Base-by-base conservation (phyloP, 1,284 basidiomycete species). In the Fomitopsis pinicola region DNA sequence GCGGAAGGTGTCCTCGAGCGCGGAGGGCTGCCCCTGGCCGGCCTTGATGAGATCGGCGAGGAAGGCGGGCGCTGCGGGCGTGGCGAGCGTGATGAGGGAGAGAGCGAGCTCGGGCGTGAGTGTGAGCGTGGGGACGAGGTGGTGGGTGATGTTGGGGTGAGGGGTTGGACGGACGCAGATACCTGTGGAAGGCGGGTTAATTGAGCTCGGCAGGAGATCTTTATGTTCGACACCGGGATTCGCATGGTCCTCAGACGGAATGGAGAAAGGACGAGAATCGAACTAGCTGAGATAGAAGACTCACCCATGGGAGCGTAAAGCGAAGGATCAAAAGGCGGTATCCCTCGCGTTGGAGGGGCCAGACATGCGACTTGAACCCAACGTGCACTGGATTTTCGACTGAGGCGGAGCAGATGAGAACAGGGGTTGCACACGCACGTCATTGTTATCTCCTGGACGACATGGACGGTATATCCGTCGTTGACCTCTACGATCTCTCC, bases 1-100 rank as follows among this genome's bases (percentile, higher is more conserved):
- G 6, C 57, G 57, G 55, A 84, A 88, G 0, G 72, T 69, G 19
- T 78, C 70, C 67, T 89, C 86, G 12, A 88, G 75, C 2, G 80
- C 69, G 22, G 77, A 72, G 2, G 75, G 22, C 22, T 22, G 22
- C 22, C 22, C 22, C 22, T 22, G 22, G 22, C 22, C 85, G 0
- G 84, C 72, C 1, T 78, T 77, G 36, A 89, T 65, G 22, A 88
- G 67, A 58, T 89, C 83, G 6, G 72, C 70, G 33, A 91, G 72
- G 88, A 89, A 91, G 54, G 86, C 85, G 0, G 78, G 77, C 61
- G 79, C 87, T 40, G 87, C 86, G 44, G 90, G 77, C 15, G 81
- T 78, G 12, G 80, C 77, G 0, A 78, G 75, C 12, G 80, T 79
- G 10, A 89, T 71, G 19, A 91, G 76, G 15, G 89, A 88, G 0